Evolutionary conservation across 176 grass and related monocot genomes (phyloP).

Genomic region (Musa beccarii): DNA sequence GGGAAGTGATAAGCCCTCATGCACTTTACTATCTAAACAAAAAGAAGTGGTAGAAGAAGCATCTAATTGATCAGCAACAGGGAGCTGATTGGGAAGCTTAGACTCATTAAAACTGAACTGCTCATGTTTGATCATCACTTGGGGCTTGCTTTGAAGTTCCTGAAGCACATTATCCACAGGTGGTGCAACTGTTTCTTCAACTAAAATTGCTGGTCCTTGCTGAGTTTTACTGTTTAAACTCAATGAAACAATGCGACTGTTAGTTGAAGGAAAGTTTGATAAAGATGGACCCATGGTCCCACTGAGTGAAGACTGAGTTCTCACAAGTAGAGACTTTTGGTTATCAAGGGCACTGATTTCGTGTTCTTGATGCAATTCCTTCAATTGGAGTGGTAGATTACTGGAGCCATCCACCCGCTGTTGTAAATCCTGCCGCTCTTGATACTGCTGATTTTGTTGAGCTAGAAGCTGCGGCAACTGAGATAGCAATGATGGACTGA

Average conservation of each 20-base stretch:
- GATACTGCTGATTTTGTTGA: constrained; percentile 69
- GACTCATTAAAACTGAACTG: constrained; percentile 39
- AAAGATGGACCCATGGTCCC: constrained; percentile 51
- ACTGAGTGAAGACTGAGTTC: constrained; percentile 45
- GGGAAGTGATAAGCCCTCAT: constrained; percentile 69
- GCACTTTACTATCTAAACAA: constrained; percentile 76
- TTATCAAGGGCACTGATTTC: constrained; percentile 32
- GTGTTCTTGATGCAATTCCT: constrained; percentile 48
- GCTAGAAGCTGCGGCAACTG: constrained; percentile 59
- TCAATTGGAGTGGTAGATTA: constrained; percentile 27
- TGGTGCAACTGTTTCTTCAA: constrained; percentile 31
- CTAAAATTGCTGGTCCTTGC: constrained; percentile 54
- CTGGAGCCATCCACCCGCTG: constrained; percentile 37
- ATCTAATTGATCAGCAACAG: constrained; percentile 72
- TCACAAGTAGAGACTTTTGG: constrained; percentile 44
- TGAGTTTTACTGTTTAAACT: constrained; percentile 45
- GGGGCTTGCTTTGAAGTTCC: constrained; percentile 79
- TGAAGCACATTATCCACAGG: constrained; percentile 74
- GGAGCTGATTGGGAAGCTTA: constrained; percentile 39
- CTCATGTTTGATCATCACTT: constrained; percentile 57
- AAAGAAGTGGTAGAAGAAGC: constrained; percentile 93
- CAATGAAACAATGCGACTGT: constrained; percentile 44
- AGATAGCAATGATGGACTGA: constrained; percentile 59
- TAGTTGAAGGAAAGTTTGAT: constrained; percentile 44
- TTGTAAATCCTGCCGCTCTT: constrained; percentile 62